Evolutionary conservation across 2,329 filamentous ascomycete species (phyloP).

Genomic region (Penicillium thymicola): DNA sequence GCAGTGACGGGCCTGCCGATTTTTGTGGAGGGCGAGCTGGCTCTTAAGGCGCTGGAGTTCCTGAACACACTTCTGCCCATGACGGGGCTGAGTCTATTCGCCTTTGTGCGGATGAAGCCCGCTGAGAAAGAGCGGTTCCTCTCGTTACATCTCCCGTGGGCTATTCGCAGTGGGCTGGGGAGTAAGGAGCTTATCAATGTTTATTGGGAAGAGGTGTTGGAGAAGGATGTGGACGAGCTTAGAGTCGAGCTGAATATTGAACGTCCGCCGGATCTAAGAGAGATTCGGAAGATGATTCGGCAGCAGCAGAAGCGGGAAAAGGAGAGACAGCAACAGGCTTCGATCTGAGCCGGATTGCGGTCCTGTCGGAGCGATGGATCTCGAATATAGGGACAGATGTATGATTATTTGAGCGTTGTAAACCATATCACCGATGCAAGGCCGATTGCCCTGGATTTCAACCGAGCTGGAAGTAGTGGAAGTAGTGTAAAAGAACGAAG

Average conservation of each 20-base stretch:
- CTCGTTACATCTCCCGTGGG: slow-evolving; percentile 73
- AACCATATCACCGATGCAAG: slow-evolving; percentile 8
- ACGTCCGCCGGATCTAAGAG: slow-evolving; percentile 79
- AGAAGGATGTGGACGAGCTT: slow-evolving; percentile 75
- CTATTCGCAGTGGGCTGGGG: slow-evolving; percentile 73
- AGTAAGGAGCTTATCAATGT: slow-evolving; percentile 86
- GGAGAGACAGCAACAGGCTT: slow-evolving; percentile 39
- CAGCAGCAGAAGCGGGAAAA: slow-evolving; percentile 66
- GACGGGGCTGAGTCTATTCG: slow-evolving; percentile 82
- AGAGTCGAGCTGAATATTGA: slow-evolving; percentile 76
- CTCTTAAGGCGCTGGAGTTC: slow-evolving; percentile 97
- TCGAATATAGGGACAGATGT: slow-evolving; percentile 9
- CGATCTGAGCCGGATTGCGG: slow-evolving; percentile 1
- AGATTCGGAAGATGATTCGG: slow-evolving; percentile 67
- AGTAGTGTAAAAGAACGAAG: slow-evolving; percentile 8
- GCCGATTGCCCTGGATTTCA: neutral
- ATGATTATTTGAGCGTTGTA: slow-evolving; percentile 15
- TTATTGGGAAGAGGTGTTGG: slow-evolving; percentile 94
- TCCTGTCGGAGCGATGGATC: neutral
- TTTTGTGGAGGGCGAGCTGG: slow-evolving; percentile 91
- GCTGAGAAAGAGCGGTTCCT: slow-evolving; percentile 66
- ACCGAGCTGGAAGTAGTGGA: slow-evolving; percentile 4
- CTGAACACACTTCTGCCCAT: slow-evolving; percentile 91
- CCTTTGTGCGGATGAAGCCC: slow-evolving; percentile 62
- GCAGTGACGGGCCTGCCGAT: slow-evolving; percentile 87